phyloP scores from a whole-genome alignment of 139 green algal genomes.

The Tetraselmis striata region DNA sequence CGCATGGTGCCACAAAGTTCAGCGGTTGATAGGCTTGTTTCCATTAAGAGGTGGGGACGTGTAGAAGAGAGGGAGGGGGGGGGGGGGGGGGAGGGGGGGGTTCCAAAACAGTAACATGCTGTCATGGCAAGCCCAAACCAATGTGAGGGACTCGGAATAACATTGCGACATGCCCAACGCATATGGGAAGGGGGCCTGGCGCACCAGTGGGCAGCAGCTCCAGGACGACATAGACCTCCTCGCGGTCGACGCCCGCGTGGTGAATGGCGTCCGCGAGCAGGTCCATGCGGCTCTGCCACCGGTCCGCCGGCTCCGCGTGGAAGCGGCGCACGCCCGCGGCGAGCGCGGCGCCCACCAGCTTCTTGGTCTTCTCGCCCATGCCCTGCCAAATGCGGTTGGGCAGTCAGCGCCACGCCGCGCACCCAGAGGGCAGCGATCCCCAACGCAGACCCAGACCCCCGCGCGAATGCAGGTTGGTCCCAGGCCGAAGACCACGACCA shows the following conservation, averaged over 20 bases:
- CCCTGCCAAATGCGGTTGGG: background rate
- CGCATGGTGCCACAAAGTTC: too few relatives aligned
- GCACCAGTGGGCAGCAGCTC: background rate
- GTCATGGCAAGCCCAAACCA: background rate
- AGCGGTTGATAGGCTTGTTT: too few relatives aligned
- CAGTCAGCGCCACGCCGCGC: background rate
- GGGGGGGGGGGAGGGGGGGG: too few relatives aligned
- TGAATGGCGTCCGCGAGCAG: background rate
- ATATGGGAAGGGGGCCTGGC: background rate
- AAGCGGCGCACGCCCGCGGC: background rate
- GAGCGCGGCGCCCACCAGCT: background rate
- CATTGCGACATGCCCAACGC: background rate
- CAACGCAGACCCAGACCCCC: background rate
- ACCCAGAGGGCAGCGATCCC: background rate
- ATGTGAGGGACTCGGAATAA: background rate
- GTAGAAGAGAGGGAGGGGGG: too few relatives aligned
- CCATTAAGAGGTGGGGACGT: too few relatives aligned
- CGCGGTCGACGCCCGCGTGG: background rate
- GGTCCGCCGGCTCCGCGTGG: background rate
- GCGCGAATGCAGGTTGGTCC: background rate
- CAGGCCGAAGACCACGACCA: background rate
- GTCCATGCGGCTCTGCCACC: background rate
- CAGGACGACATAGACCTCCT: background rate
- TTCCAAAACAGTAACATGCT: too few relatives aligned
- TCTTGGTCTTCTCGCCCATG: background rate